Percentiles rank a stretch among this genome's conserved stretches.
Conservation (phyloP, 1,284 basidiomycete genomes). For the Meira miltonrushii region DNA sequence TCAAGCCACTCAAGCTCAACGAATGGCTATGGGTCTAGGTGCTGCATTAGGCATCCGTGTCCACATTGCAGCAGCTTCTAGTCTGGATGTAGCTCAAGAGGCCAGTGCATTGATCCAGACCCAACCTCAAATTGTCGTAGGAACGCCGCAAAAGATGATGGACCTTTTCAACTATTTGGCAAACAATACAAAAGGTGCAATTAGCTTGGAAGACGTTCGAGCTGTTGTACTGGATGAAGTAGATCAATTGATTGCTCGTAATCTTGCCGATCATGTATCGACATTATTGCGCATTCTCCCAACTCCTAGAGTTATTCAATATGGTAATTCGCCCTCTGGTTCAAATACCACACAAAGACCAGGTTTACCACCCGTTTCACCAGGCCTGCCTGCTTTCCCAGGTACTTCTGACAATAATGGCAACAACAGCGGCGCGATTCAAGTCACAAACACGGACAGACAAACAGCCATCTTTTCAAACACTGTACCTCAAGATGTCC, state of each 20-base stretch:
- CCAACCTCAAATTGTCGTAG: conserved; percentile 82
- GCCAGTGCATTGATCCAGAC: conserved; percentile 29
- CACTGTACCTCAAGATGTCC: conserved; percentile 85
- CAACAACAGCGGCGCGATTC: conserved; percentile 29
- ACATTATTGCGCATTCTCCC: conserved; percentile 85
- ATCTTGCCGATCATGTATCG: conserved; percentile 89
- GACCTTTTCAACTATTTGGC: conserved; percentile 80
- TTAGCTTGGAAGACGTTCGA: conserved; percentile 69
- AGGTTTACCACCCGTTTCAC: conserved; percentile 56
- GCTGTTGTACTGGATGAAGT: conserved; percentile 94
- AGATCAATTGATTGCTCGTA: conserved; percentile 92
- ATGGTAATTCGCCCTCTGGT: conserved; percentile 11
- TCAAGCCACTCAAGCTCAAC: conserved; percentile 94
- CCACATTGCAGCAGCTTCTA: conserved; percentile 35
- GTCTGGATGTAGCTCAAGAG: conserved; percentile 33
- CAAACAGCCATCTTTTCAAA: conserved; percentile 96
- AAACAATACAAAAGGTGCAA: conserved; percentile 11
- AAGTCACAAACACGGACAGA: conserved; percentile 62
- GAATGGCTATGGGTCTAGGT: conserved; percentile 90
- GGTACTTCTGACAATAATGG: not conserved
- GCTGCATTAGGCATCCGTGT: conserved; percentile 58
- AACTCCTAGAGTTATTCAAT: conserved; percentile 56
- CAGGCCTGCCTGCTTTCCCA: conserved; percentile 55
- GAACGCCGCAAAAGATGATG: conserved; percentile 91
- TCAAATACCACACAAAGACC: conserved; percentile 53